Conservation (phyloP, 2,329 filamentous ascomycete species). For the Davidsoniella eucalypti region DNA sequence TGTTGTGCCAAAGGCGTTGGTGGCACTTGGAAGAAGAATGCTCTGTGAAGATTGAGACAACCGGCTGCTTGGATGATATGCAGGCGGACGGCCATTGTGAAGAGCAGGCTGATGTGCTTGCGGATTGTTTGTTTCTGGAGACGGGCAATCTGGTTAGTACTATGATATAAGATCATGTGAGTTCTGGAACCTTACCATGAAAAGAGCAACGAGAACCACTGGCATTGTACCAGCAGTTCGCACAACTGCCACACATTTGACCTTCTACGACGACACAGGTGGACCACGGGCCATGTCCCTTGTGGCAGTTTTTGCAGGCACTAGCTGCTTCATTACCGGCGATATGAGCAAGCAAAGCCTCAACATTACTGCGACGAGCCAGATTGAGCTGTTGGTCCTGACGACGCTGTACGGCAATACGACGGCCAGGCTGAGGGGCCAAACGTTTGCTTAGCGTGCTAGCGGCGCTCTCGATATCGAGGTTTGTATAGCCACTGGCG, state of each 20-base stretch:
- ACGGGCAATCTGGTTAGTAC: not conserved
- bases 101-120: conserved; percentile 19
- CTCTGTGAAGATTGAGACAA: conserved; percentile 12
- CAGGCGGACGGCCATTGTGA: conserved; percentile 9
- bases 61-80: conserved; percentile 12
- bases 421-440: conserved; percentile 30
- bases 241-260: conserved; percentile 44
- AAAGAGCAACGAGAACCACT: conserved; percentile 43
- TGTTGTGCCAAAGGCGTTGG: not conserved
- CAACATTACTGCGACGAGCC: conserved; percentile 40
- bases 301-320: conserved; percentile 44
- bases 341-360: conserved; percentile 41
- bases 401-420: conserved; percentile 35
- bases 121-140: conserved; percentile 30
- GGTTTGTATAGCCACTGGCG: conserved; percentile 28
- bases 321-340: conserved; percentile 30
- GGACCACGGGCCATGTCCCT: conserved; percentile 42
- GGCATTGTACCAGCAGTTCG: conserved; percentile 49
- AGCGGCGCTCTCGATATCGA: conserved; percentile 27
- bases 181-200: conserved; percentile 27
- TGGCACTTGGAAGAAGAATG: conserved; percentile 1
- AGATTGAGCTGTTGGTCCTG: conserved; percentile 38
- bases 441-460: conserved; percentile 39
- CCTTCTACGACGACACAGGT: conserved; percentile 42
- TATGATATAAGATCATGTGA: not conserved